Evolutionary conservation across 2,329 filamentous ascomycete species (phyloP).

Genomic region (Furcasterigmium sp.): DNA sequence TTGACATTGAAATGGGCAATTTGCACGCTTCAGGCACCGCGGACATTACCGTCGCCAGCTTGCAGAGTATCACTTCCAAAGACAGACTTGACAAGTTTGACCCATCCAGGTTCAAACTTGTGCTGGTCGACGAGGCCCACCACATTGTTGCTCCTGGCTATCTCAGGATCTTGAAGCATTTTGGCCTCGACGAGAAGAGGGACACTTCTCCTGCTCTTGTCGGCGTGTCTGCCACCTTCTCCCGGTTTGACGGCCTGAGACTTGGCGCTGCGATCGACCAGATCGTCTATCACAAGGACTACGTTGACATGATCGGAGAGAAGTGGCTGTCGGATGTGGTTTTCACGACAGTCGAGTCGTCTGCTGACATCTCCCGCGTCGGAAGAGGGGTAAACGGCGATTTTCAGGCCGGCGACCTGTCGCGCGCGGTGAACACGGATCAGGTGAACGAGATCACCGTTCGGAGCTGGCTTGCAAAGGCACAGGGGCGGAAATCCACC

Average conservation of each 20-base stretch:
- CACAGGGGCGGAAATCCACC: slow-evolving; percentile 70
- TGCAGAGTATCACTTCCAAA: slow-evolving; percentile 76
- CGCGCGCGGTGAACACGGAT: slow-evolving; percentile 74
- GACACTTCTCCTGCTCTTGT: slow-evolving; percentile 59
- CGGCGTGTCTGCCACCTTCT: slow-evolving; percentile 80
- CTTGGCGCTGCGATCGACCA: slow-evolving; percentile 85
- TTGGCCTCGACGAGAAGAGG: slow-evolving; percentile 53
- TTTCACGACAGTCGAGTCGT: slow-evolving; percentile 86
- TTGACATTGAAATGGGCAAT: slow-evolving; percentile 90
- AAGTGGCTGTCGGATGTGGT: slow-evolving; percentile 90
- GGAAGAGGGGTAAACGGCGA: slow-evolving; percentile 64
- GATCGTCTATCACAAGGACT: slow-evolving; percentile 87
- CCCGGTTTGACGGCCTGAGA: slow-evolving; percentile 75
- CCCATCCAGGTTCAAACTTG: slow-evolving; percentile 73
- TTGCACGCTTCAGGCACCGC: slow-evolving; percentile 71
- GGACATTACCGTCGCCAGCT: slow-evolving; percentile 90
- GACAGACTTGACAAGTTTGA: slow-evolving; percentile 80
- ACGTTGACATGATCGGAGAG: slow-evolving; percentile 67
- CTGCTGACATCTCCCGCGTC: slow-evolving; percentile 72
- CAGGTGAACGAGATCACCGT: slow-evolving; percentile 80
- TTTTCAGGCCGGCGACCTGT: slow-evolving; percentile 74
- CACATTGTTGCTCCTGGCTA: slow-evolving; percentile 88
- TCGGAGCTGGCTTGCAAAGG: slow-evolving; percentile 78
- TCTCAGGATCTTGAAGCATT: slow-evolving; percentile 69
- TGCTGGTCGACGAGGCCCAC: slow-evolving; percentile 94